Base-by-base conservation (phyloP, 345 rosid genomes). In the Boechera stricta region DNA sequence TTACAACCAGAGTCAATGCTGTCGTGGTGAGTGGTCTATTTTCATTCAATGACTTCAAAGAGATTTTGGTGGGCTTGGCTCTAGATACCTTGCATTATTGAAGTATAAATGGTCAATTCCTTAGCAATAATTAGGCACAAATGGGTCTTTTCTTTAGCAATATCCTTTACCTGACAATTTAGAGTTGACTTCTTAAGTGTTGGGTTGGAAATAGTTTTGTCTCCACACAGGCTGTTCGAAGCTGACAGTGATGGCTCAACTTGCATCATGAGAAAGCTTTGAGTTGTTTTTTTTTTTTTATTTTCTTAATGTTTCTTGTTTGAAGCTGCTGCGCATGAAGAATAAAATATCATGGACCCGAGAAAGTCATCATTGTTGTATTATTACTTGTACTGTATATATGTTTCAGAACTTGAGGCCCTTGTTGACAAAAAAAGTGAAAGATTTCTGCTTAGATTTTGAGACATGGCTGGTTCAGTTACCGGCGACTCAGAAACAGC, bases 221-320 rank as follows among this genome's bases (percentile, higher is more conserved):
- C 70, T 69, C 61, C 13, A 41, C 41, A 68, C 36, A 41, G 58
- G 48, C 54, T 77, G 80, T 61, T 63, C 3, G 4, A 70, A 70
- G 53, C 66, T 47, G 72, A 71, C 45, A 64, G 26, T 44, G 80
- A 71, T 77, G 76, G 58, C 53, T 77, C 55, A 71, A 64, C 80
- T 15, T 32, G 18, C 58, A 36, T 13, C 21, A 54, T 10, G 2
- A 21, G 6, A 64, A 61, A 53, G 7, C 5, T 60, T 52, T 21
- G 24, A 3, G 38, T 44, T 21, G 1, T 69, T 5, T 29, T 68
- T 68, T n/a, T n/a, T n/a, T 60, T 5, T 42, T 61, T 24, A 41
- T 10, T 47, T 74, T 65, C 5, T 41, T 62, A 32, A 69, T 69
- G 64, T 31, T 72, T 39, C 49, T 59, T 66, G 39, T 78, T 73